Evolutionary conservation across 768 basidiomycete genomes (phyloP).

Genomic region (Amyloporia xantha): DNA sequence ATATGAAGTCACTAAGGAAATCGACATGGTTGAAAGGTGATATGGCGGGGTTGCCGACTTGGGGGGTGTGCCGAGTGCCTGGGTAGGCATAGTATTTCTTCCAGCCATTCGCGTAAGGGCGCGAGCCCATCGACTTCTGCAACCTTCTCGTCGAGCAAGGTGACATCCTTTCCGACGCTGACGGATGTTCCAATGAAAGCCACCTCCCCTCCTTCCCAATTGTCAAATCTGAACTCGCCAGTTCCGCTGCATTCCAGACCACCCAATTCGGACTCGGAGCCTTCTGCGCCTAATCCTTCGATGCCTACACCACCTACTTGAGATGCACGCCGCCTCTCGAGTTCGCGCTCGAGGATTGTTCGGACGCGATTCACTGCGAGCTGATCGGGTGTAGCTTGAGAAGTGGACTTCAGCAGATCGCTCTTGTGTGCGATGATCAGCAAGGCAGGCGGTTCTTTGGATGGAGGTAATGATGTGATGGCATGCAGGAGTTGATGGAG

Average conservation of each 20-base stretch:
- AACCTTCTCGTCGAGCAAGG: conserved; percentile 30
- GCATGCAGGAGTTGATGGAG: conserved; percentile 67
- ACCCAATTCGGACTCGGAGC: conserved; percentile 51
- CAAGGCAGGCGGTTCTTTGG: conserved; percentile 52
- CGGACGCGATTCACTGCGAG: conserved; percentile 67
- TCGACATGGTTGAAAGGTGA: no score
- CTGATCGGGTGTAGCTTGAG: conserved; percentile 32
- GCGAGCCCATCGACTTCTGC: conserved; percentile 31
- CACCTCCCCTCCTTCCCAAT: conserved; percentile 85
- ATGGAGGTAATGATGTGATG: conserved; percentile 67
- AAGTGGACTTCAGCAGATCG: conserved; percentile 54
- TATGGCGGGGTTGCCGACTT: no score
- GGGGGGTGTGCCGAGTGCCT: no score
- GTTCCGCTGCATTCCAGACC: conserved; percentile 64
- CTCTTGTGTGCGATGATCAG: conserved; percentile 71
- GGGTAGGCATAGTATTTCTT: no score
- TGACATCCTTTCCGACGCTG: conserved; percentile 21
- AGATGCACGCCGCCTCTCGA: conserved; percentile 66
- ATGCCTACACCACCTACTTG: conserved; percentile 62
- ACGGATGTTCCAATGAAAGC: conserved; percentile 57
- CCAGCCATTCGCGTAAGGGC: conserved; percentile 43
- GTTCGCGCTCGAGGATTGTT: conserved; percentile 75
- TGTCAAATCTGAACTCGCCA: conserved; percentile 60
- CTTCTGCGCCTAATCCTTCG: conserved; percentile 70
- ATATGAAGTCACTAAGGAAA: no score